Evolutionary conservation across 169 alveolate species (phyloP).

Genomic region (Hammondia hammondi): DNA sequence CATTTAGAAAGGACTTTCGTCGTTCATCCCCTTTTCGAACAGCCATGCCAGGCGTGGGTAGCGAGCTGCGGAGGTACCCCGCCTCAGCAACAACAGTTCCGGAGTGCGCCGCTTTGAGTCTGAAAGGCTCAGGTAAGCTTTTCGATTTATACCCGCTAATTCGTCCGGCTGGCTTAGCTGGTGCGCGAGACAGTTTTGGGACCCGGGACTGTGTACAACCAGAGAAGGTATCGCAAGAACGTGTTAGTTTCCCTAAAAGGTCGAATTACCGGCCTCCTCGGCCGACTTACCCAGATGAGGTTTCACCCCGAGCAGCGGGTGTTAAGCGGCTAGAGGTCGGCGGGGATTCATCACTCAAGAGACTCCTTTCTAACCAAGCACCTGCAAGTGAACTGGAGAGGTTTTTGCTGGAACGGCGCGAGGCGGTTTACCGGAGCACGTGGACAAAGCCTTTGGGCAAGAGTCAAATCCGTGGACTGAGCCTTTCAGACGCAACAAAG

Average conservation of each 20-base stretch:
- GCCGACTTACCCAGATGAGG: not conserved
- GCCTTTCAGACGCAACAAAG: not conserved
- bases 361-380: not conserved
- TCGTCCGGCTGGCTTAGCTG: slow-evolving; percentile 3
- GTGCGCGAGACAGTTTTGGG: not conserved
- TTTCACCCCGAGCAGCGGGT: not conserved
- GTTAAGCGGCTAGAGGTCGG: not conserved
- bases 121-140: too few relatives aligned
- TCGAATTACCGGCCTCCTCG: not conserved
- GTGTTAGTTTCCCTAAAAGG: not conserved
- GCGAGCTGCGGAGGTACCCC: too few relatives aligned
- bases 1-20: too few relatives aligned
- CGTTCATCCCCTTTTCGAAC: too few relatives aligned
- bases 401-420: not conserved
- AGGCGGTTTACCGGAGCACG: not conserved
- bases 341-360: not conserved
- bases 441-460: slow-evolving; percentile 3
- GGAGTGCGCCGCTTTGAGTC: too few relatives aligned
- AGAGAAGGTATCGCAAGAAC: not conserved
- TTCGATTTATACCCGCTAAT: not conserved
- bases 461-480: not conserved
- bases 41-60: too few relatives aligned
- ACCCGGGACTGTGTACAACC: not conserved
- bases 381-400: not conserved
- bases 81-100: too few relatives aligned